phyloP scores from a whole-genome alignment of 768 basidiomycete species.

The Termitomyces sp. region DNA sequence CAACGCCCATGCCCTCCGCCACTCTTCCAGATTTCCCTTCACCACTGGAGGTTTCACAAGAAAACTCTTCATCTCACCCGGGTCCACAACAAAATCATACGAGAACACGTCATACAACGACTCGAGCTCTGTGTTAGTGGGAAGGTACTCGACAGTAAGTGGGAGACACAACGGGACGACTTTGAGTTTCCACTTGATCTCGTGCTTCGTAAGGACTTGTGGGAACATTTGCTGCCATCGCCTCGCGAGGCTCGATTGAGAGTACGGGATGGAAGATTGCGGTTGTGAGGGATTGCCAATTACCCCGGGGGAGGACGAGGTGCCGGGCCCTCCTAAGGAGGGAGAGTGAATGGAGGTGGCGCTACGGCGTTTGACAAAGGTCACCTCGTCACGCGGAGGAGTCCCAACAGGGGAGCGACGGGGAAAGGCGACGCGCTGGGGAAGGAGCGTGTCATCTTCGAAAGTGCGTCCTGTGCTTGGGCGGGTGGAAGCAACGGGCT shows the following conservation, averaged over 20 bases:
- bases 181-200: conserved; percentile 90
- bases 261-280: conserved; percentile 50
- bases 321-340: conserved; percentile 25
- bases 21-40: conserved; percentile 48
- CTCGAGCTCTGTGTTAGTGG: conserved; percentile 70
- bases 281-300: conserved; percentile 70
- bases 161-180: conserved; percentile 86
- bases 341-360: conserved; percentile 33
- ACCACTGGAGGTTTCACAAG: conserved; percentile 65
- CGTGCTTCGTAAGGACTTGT: conserved; percentile 67
- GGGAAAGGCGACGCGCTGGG: conserved; percentile 43
- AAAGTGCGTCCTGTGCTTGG: conserved; percentile 48
- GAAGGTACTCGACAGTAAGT: conserved; percentile 87
- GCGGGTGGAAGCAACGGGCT: conserved; percentile 27
- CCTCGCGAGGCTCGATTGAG: conserved; percentile 72
- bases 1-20: conserved; percentile 69
- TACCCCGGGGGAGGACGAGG: conserved; percentile 43
- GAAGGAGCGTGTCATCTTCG: conserved; percentile 53
- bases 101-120: conserved; percentile 77
- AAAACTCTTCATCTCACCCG: conserved; percentile 82
- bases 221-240: conserved; percentile 91
- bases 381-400: conserved; percentile 67
- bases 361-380: conserved; percentile 54
- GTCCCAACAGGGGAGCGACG: conserved; percentile 65
- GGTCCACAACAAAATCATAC: conserved; percentile 86